phyloP scores from a whole-genome alignment of 257 asterid species.

The Striga asiatica region DNA sequence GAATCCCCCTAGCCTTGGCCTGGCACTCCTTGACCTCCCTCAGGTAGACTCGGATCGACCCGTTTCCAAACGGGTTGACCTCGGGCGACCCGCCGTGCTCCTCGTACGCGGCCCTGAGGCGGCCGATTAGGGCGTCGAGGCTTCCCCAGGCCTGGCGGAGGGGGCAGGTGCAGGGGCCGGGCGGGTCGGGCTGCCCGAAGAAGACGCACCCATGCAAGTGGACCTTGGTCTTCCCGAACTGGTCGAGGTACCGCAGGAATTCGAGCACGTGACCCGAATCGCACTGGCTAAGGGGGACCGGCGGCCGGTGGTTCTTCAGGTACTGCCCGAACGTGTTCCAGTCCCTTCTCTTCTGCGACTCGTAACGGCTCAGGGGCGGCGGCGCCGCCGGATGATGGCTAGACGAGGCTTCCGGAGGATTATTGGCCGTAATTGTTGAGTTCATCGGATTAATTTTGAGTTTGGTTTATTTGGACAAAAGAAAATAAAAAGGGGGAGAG shows the following conservation, averaged over 20 bases:
- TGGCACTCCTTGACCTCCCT: conserved; percentile 38
- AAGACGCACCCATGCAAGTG: conserved; percentile 36
- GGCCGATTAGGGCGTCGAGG: conserved; percentile 36
- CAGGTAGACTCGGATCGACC: conserved; percentile 26
- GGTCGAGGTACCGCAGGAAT: conserved; percentile 37
- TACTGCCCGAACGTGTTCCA: conserved; percentile 45
- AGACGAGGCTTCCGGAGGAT: conserved; percentile 12
- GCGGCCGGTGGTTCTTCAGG: conserved; percentile 32
- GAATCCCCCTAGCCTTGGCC: conserved; percentile 35
- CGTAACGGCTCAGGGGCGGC: conserved; percentile 36
- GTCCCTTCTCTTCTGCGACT: conserved; percentile 36
- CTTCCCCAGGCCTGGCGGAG: conserved; percentile 45
- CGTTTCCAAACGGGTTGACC: conserved; percentile 35
- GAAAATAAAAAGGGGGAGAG: not conserved
- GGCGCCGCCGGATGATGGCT: conserved; percentile 1
- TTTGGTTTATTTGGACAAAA: conserved; percentile 4
- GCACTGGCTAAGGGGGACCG: conserved; percentile 22
- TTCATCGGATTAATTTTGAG: conserved; percentile 20
- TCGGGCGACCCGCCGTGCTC: conserved; percentile 37
- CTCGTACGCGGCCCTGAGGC: conserved; percentile 39
- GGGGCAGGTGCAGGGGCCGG: conserved; percentile 38
- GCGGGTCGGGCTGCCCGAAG: conserved; percentile 45
- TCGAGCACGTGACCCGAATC: conserved; percentile 33
- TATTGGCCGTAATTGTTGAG: conserved; percentile 10
- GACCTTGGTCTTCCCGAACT: conserved; percentile 43